Evolutionary conservation across 2,329 filamentous ascomycete species (phyloP).

Genomic region (Epichloe gansuensis): DNA sequence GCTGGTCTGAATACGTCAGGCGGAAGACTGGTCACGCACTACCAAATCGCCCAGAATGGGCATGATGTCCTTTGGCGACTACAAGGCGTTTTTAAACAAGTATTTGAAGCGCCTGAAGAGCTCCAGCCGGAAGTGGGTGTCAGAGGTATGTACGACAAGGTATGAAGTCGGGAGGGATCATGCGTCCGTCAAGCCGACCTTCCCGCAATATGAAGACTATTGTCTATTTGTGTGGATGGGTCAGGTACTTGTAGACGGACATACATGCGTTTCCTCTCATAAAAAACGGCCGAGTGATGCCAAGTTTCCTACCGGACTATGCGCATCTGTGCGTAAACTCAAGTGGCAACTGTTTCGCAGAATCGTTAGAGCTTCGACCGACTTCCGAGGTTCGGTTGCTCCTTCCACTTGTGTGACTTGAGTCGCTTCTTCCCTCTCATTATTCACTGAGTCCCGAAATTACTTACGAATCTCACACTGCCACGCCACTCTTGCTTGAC

Average conservation of each 20-base stretch:
- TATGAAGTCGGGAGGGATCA: neutral
- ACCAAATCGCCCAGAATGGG: slow-evolving; percentile 48
- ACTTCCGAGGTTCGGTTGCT: neutral
- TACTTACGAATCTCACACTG: neutral
- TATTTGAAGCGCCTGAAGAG: slow-evolving; percentile 14
- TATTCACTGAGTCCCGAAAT: neutral
- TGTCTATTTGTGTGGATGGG: neutral
- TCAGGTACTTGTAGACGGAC: too few relatives aligned
- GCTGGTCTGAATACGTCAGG: slow-evolving; percentile 29
- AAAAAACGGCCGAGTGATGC: too few relatives aligned
- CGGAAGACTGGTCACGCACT: slow-evolving; percentile 34
- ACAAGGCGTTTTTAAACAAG: slow-evolving; percentile 37
- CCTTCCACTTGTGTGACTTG: slow-evolving; percentile 4
- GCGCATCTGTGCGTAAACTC: too few relatives aligned
- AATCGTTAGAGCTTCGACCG: neutral
- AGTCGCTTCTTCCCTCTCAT: slow-evolving; percentile 1
- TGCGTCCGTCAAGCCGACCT: neutral
- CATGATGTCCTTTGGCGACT: slow-evolving; percentile 47
- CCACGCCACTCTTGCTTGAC: neutral
- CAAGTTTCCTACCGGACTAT: too few relatives aligned
- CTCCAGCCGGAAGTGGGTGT: neutral
- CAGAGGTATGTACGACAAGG: slow-evolving; percentile 3
- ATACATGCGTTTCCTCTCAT: too few relatives aligned
- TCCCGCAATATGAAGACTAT: neutral
- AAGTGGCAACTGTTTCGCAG: too few relatives aligned